Evolutionary conservation across 495 filamentous ascomycete species (phyloP).

Genomic region (Staphylotrichum tortipilum): DNA sequence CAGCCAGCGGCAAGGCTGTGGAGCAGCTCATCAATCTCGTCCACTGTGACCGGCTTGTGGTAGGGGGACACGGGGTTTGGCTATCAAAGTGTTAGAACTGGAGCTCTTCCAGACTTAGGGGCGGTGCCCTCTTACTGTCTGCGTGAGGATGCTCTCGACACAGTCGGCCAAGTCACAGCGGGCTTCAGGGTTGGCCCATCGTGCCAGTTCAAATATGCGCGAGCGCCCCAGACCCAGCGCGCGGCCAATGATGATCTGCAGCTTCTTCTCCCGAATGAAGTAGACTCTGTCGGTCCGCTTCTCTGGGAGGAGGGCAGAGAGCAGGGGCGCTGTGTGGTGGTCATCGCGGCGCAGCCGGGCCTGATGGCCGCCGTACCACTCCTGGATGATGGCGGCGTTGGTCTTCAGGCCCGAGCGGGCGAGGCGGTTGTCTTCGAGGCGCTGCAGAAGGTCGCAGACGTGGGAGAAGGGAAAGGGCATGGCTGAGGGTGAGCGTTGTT

Average conservation of each 20-base stretch:
- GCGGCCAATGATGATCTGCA: slow-evolving; percentile 57
- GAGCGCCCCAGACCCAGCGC: slow-evolving; percentile 52
- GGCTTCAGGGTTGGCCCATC: slow-evolving; percentile 47
- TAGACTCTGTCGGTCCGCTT: slow-evolving; percentile 70
- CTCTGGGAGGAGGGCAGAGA: slow-evolving; percentile 68
- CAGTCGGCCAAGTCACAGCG: slow-evolving; percentile 61
- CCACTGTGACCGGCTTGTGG: slow-evolving; percentile 49
- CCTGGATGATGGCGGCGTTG: slow-evolving; percentile 27
- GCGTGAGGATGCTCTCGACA: slow-evolving; percentile 56
- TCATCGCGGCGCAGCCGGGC: slow-evolving; percentile 40
- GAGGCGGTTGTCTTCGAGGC: slow-evolving; percentile 31
- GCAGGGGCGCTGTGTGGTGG: slow-evolving; percentile 49
- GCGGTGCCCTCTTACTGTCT: slow-evolving; percentile 44
- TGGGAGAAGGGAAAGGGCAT: slow-evolving; percentile 57
- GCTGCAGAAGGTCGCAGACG: slow-evolving; percentile 53
- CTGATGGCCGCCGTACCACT: slow-evolving; percentile 55
- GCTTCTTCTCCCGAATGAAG: slow-evolving; percentile 47
- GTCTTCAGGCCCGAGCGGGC: slow-evolving; percentile 2
- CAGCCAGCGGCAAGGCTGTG: slow-evolving; percentile 54
- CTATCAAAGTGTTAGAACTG: slow-evolving; percentile 15
- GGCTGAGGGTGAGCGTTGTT: too few relatives aligned
- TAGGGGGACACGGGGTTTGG: slow-evolving; percentile 27
- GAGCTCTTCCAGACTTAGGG: too few relatives aligned
- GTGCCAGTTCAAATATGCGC: slow-evolving; percentile 50
- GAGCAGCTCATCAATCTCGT: slow-evolving; percentile 65